Base-by-base conservation (phyloP, 2,329 filamentous ascomycete species). In the Rugonectria rugulosa region DNA sequence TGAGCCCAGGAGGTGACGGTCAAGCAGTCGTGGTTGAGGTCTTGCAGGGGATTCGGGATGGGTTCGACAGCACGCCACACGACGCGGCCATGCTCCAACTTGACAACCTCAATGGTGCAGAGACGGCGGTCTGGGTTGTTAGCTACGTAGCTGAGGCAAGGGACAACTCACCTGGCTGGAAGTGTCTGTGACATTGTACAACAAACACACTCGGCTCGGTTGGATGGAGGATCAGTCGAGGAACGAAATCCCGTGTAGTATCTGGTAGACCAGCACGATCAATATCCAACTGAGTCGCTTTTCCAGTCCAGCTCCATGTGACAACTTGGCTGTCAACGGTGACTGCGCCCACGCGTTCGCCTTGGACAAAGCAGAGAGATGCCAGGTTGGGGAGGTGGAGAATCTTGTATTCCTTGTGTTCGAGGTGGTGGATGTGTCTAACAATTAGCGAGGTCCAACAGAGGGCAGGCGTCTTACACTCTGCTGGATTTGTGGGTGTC, bases 401-500 rank as follows among this genome's bases (percentile, higher is more conserved):
- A 2, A 19, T 53, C 24, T 59, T 64, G 56, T 64, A 68, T 10
- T 48, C 49, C 29, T 50, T 15, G 1, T 50, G 46, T 3, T 42
- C 27, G 5, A 70, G n/a, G 24, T 70, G 56, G 34, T 53, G 64
- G 14, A 72, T 24, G 9, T 51, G 46, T 29, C 69, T 71, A 7
- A 6, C 24, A 15, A 31, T 36, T 19, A 32, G 19, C 19, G 14
- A 14, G 19, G 4, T 2, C 6, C 24, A 12, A 15, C 23, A 21
- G 7, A 17, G 37, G 7, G 12, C 17, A 11, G 14, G 6, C 12
- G 15, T 23, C 60, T 59, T 24, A 62, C 63, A 61, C 12, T 14
- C 20, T 20, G 10, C 60, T 52, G 38, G 40, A 23, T 12, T 15
- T 12, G 11, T 15, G 27, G 2, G 19, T 5, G 41, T n/a, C 11